These are phyloP conservation scores for Malassezia japonica DNA, from an alignment of 1,284 basidiomycete species.

Conservation along the genomic window DNA sequence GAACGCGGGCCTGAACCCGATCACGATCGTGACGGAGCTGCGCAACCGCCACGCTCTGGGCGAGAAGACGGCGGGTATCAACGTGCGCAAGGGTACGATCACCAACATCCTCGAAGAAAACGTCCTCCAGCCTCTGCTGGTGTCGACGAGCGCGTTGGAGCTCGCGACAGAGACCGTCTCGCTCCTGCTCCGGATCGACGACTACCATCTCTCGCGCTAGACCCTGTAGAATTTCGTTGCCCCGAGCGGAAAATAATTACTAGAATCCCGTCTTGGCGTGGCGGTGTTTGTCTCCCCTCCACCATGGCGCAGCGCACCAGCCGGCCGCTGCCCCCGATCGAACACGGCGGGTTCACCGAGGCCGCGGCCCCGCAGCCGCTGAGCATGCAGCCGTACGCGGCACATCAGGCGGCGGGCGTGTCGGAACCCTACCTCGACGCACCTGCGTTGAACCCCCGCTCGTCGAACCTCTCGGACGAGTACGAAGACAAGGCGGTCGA, in stretches of 20 bases:
- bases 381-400: neutral
- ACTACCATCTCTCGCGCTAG: conserved; percentile 56
- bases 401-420: too few relatives aligned
- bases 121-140: conserved; percentile 89
- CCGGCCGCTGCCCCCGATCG: neutral
- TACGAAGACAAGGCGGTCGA: neutral
- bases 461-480: too few relatives aligned
- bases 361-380: too few relatives aligned
- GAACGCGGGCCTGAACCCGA: conserved; percentile 95
- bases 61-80: conserved; percentile 91
- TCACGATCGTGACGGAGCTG: conserved; percentile 94
- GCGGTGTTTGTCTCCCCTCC: neutral
- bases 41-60: conserved; percentile 92
- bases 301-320: neutral
- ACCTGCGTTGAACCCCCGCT: too few relatives aligned
- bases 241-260: too few relatives aligned
- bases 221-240: neutral
- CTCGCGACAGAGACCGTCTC: conserved; percentile 96
- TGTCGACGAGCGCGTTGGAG: conserved; percentile 90
- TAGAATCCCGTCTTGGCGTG: neutral
- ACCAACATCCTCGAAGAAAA: conserved; percentile 95
- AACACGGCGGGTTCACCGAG: too few relatives aligned
- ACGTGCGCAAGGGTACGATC: conserved; percentile 72
- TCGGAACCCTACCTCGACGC: neutral
- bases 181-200: conserved; percentile 88